Base-by-base conservation (phyloP, 2,329 filamentous ascomycete genomes). In the Sarocladiaceae sp. region DNA sequence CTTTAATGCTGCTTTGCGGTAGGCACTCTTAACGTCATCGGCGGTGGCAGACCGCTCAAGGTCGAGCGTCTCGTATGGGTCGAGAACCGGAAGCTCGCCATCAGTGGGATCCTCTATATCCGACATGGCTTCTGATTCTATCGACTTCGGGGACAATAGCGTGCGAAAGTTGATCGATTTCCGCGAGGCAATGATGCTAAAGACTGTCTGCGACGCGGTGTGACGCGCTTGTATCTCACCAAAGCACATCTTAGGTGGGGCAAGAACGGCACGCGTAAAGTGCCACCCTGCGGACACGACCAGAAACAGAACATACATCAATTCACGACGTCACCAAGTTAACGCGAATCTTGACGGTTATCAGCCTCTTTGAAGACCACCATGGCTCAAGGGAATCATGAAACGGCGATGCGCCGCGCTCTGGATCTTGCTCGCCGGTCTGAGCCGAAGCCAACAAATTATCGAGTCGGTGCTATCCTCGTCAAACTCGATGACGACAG, bases 381-480 rank as follows among this genome's bases (percentile, higher is more conserved):
- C 17, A 33, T 33, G 6, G 70, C 66, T 28, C 70, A 33, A 13
- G 44, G 28, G 33, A 28, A 79, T 52, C 78, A 82, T 63, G 63
- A 64, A 47, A 68, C 64, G 2, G 73, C 73, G 64, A 87, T 97
- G 75, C 79, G 75, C 52, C 73, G 86, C 52, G 90, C 90, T 33
- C 80, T 97, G 53, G 71, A 78, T n/a, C 77, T 91, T 56, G 92
- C 94, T 12, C 77, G 79, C 31, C 80, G 87, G 57, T 96, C 92
- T 11, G 88, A 90, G 2, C 90, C 90, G 25, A 91, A 87, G 62
- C 87, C 92, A 2, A 91, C 90, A 50, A 97, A 97, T 68, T 99
- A 91, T 73, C 84, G 93, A 54, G 92, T 99, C 20, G 94, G 94
- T 37, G 94, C 94, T n/a, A 69, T 96, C n/a, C 77, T 97, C 35